Evolutionary conservation across 495 filamentous ascomycete species (phyloP).

Genomic region (Tuber calosporum): DNA sequence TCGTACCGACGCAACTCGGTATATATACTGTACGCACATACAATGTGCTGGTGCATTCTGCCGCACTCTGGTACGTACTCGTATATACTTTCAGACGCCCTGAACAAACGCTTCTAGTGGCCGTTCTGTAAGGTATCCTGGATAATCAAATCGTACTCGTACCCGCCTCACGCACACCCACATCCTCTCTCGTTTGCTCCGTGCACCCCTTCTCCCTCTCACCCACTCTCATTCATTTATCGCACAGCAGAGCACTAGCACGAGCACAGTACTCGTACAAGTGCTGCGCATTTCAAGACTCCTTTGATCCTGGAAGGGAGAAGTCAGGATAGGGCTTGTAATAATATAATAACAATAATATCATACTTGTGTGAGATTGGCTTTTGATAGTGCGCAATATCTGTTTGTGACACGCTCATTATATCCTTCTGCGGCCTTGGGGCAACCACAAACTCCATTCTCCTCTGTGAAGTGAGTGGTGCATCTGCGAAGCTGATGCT

Average conservation of each 20-base stretch:
- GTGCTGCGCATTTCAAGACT: not conserved
- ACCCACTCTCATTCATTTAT: no score
- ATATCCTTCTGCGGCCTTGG: not conserved
- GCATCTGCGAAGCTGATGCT: not conserved
- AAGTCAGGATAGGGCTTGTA: not conserved
- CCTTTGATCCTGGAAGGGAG: not conserved
- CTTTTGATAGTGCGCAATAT: not conserved
- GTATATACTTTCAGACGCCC: not conserved
- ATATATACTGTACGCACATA: not conserved
- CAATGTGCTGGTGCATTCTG: not conserved
- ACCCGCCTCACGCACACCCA: constrained; percentile 11
- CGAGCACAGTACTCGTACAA: not conserved
- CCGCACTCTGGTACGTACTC: not conserved
- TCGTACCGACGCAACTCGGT: no score
- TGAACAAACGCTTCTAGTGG: not conserved
- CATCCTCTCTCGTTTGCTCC: constrained; percentile 11
- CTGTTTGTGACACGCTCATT: not conserved
- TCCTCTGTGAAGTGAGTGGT: not conserved
- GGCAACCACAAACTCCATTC: not conserved
- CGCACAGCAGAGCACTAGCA: not conserved
- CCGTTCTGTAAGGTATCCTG: not conserved
- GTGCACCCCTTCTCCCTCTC: constrained; percentile 7
- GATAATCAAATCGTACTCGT: not conserved
- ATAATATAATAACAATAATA: no score
- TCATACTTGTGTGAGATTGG: not conserved